Evolutionary conservation across 202 grass and related monocot genomes (phyloP).

Genomic region (Carex arenaria): DNA sequence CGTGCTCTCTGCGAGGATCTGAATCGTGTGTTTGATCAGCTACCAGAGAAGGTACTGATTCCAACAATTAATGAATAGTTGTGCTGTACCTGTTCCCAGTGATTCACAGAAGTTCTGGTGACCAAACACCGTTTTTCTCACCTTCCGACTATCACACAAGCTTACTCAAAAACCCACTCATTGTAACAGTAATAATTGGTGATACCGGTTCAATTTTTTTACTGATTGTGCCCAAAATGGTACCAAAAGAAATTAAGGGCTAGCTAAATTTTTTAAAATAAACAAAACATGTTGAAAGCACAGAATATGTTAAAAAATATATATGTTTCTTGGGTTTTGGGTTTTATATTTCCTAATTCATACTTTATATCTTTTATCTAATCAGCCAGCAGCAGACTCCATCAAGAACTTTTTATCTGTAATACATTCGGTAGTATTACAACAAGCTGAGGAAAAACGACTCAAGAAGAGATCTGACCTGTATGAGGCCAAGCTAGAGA

Average conservation of each 20-base stretch:
- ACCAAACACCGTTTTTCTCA: too few species aligned
- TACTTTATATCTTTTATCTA: conserved; percentile 10
- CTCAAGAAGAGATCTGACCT: conserved; percentile 67
- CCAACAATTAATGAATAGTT: neutral
- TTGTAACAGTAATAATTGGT: neutral
- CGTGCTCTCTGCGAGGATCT: conserved; percentile 61
- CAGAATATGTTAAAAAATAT: neutral
- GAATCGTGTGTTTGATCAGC: conserved; percentile 44
- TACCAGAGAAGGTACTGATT: conserved; percentile 72
- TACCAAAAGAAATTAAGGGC: neutral
- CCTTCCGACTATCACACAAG: neutral
- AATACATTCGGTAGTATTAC: conserved; percentile 61
- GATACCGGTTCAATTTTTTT: neutral
- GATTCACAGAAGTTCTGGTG: too few species aligned
- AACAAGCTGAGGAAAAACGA: conserved; percentile 65
- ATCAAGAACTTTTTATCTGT: conserved; percentile 72
- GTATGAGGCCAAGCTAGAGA: conserved; percentile 63
- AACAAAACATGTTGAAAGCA: neutral
- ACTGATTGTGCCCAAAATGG: neutral
- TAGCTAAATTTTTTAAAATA: neutral
- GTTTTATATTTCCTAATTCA: conserved; percentile 7
- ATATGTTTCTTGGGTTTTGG: conserved; percentile 4
- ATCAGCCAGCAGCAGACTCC: conserved; percentile 78
- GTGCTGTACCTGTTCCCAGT: neutral
- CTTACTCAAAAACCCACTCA: neutral